A percentile compares a stretch with the other conserved stretches of the same genome.
Conservation (phyloP, 176 grass and related monocot genomes). For the Bothriochloa decipiens region DNA sequence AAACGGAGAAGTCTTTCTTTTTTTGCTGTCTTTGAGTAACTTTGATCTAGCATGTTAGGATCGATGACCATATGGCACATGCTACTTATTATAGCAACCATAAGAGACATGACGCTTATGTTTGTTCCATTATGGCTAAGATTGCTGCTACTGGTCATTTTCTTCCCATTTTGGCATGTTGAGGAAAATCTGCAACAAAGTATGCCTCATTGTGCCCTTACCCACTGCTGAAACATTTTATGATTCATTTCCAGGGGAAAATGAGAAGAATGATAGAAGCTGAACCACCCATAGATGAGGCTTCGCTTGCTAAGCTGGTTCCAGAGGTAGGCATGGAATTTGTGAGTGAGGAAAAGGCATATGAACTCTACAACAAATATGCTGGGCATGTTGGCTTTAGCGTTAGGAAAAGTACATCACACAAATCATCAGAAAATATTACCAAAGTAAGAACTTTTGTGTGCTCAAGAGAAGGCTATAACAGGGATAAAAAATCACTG, state of each 20-base stretch:
- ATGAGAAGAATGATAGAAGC: constrained; percentile 97
- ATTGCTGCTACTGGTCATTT: not conserved
- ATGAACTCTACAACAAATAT: constrained; percentile 92
- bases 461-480: constrained; percentile 96
- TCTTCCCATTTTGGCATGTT: not conserved
- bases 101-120: not conserved
- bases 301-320: constrained; percentile 72
- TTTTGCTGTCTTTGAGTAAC: not conserved
- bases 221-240: constrained; percentile 26
- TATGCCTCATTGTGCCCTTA: not conserved
- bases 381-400: constrained; percentile 98
- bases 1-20: not conserved
- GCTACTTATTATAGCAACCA: not conserved
- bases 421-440: constrained; percentile 91
- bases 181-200: constrained; percentile 8
- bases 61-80: constrained; percentile 14
- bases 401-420: constrained; percentile 93
- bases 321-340: constrained; percentile 87
- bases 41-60: not conserved
- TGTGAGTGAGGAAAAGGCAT: constrained; percentile 80
- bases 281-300: constrained; percentile 75
- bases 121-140: constrained; percentile 2
- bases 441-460: constrained; percentile 96
- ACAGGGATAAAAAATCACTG: constrained; percentile 90
- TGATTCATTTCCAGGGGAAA: constrained; percentile 70